phyloP scores from a whole-genome alignment of 768 basidiomycete genomes.

The Cyathus striatus region DNA sequence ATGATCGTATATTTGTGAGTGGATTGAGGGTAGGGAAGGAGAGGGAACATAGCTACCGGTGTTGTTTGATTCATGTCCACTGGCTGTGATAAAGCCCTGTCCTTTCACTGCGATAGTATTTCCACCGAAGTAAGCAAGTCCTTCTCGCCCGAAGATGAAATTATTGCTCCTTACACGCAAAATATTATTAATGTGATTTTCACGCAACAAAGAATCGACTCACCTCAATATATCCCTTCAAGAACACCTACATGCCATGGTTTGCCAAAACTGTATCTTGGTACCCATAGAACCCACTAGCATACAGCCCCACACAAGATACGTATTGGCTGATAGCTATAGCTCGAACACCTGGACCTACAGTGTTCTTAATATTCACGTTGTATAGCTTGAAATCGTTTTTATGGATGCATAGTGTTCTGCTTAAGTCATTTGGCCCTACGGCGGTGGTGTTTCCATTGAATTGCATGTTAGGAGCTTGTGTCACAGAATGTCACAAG shows the following conservation, averaged over 20 bases:
- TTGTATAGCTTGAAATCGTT: slow-evolving; percentile 46
- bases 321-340: slow-evolving; percentile 48
- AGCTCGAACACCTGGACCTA: slow-evolving; percentile 38
- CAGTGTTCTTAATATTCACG: slow-evolving; percentile 43
- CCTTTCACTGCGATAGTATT: slow-evolving; percentile 42
- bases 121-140: slow-evolving; percentile 41
- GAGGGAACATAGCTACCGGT: slow-evolving; percentile 32
- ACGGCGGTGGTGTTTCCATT: no score
- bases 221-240: slow-evolving; percentile 43
- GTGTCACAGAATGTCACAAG: no score
- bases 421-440: slow-evolving; percentile 43
- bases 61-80: slow-evolving; percentile 41
- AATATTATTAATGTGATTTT: not conserved
- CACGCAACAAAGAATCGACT: slow-evolving; percentile 1
- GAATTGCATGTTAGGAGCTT: no score
- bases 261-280: slow-evolving; percentile 45
- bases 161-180: slow-evolving; percentile 35
- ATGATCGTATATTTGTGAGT: not conserved
- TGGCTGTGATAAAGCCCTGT: slow-evolving; percentile 43
- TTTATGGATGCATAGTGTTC: slow-evolving; percentile 44
- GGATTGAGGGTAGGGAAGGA: not conserved
- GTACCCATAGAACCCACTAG: slow-evolving; percentile 39
- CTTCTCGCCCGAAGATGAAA: slow-evolving; percentile 44
- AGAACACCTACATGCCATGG: slow-evolving; percentile 42
- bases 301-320: slow-evolving; percentile 37